Percentiles rank a stretch among this genome's conserved stretches.
Evolutionary conservation across 352 stramenopile genomes (phyloP).

Genomic region (Pythium sukuiense): DNA sequence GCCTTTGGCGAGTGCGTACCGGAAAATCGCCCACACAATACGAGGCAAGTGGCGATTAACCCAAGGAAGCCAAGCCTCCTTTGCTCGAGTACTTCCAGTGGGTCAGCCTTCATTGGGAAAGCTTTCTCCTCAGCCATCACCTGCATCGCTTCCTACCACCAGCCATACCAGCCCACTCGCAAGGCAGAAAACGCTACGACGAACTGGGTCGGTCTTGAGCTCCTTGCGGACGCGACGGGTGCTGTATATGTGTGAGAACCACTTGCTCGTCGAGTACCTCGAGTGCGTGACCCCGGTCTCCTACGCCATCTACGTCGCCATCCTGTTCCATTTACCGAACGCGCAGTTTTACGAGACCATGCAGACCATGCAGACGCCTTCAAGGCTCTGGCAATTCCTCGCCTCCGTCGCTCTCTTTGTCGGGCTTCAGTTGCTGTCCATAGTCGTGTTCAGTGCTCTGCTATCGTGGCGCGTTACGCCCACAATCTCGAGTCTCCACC

Average conservation of each 20-base stretch:
- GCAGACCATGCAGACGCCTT: background rate
- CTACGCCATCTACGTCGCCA: constrained; percentile 22
- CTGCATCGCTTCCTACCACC: no score
- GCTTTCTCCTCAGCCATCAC: background rate
- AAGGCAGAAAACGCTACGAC: background rate
- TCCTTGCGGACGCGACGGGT: background rate
- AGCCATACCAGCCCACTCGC: background rate
- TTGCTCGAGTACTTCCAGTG: background rate
- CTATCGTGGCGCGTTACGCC: constrained; percentile 14
- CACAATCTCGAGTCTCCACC: constrained; percentile 16
- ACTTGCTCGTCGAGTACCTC: constrained; percentile 33
- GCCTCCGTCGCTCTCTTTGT: constrained; percentile 15
- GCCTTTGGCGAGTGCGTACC: background rate
- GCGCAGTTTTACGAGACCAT: constrained; percentile 29
- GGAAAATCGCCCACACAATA: background rate
- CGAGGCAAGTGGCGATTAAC: background rate
- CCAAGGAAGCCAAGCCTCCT: background rate
- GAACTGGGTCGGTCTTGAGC: background rate
- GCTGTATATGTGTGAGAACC: constrained; percentile 25
- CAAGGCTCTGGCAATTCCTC: background rate
- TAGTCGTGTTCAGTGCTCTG: constrained; percentile 13
- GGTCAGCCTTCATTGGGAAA: background rate
- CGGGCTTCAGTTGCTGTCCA: constrained; percentile 19
- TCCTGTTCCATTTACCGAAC: constrained; percentile 35
- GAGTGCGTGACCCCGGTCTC: constrained; percentile 24